phyloP scores from a whole-genome alignment of 2,329 filamentous ascomycete species.

The Paraphaeosphaeria minitans region DNA sequence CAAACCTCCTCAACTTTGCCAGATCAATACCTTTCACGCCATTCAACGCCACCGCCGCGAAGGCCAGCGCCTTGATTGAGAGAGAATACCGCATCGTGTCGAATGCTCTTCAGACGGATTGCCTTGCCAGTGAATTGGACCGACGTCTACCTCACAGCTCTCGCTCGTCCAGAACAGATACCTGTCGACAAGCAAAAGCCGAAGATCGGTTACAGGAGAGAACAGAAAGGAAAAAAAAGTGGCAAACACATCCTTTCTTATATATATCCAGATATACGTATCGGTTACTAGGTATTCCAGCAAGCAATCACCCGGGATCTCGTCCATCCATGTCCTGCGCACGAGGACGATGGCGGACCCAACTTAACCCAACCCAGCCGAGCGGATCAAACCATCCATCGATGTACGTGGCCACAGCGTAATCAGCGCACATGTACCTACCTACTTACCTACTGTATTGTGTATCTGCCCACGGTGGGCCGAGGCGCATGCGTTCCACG shows the following conservation, averaged over 20 bases:
- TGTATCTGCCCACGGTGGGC: neutral
- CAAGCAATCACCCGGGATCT: neutral
- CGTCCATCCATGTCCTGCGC: neutral
- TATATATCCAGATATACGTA: neutral
- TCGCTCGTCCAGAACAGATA: neutral
- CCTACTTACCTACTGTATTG: too few relatives aligned
- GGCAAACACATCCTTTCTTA: neutral
- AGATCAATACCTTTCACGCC: constrained; percentile 27
- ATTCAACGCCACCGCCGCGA: constrained; percentile 32
- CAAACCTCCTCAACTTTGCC: constrained; percentile 28
- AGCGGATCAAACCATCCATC: neutral
- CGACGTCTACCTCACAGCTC: neutral
- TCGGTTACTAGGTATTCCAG: neutral
- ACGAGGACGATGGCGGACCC: neutral
- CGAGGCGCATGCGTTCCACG: neutral
- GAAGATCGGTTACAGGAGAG: neutral
- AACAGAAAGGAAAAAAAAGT: too few relatives aligned
- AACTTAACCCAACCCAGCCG: neutral
- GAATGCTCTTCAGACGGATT: constrained; percentile 7
- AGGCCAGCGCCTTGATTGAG: constrained; percentile 30
- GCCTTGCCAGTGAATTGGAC: neutral
- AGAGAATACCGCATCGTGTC: constrained; percentile 32
- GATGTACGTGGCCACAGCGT: neutral
- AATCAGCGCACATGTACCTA: neutral
- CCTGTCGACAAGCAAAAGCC: neutral